A percentile compares a stretch with the other conserved stretches of the same genome.
Conservation (phyloP, 495 filamentous ascomycete species). For the Trichocladium antarcticum region DNA sequence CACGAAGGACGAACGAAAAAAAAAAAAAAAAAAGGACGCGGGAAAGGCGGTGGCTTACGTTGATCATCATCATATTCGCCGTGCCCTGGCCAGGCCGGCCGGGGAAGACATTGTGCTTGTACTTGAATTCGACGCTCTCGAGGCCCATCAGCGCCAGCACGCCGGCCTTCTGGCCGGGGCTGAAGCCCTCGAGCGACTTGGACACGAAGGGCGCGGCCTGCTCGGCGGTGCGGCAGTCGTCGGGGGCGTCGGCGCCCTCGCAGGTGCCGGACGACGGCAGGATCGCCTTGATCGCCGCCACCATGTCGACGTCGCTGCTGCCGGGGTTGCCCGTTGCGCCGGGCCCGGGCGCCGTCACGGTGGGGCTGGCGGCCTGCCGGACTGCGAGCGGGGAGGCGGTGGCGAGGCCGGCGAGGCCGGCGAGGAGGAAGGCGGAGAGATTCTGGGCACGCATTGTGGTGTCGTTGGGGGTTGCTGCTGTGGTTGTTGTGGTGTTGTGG, state of each 20-base stretch:
- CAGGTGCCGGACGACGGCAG: conserved; percentile 41
- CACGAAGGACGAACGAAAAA: too few species aligned
- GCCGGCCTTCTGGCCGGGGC: conserved; percentile 49
- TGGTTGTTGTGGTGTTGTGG: background rate
- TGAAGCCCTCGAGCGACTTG: conserved; percentile 21
- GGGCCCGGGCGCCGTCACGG: background rate
- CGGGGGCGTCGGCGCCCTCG: conserved; percentile 24
- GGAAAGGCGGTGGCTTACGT: conserved; percentile 8
- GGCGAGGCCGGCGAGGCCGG: background rate
- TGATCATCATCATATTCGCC: conserved; percentile 61
- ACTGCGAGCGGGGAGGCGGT: background rate
- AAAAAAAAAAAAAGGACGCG: background rate
- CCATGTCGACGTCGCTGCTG: background rate
- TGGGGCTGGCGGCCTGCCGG: background rate
- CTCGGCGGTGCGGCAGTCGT: conserved; percentile 57
- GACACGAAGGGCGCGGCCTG: conserved; percentile 45
- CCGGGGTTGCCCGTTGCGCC: background rate
- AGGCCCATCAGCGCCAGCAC: conserved; percentile 52
- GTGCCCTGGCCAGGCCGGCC: conserved; percentile 63
- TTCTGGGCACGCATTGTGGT: conserved; percentile 3
- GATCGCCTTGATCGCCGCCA: conserved; percentile 37
- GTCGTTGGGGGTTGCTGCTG: background rate
- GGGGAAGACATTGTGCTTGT: conserved; percentile 51
- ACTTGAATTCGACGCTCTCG: conserved; percentile 58
- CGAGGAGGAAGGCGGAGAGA: conserved; percentile 8